Evolutionary conservation across 1,284 basidiomycete species (phyloP), one percentile per base, ranked within the genome.

Genomic region (Meripilus lineatus): DNA sequence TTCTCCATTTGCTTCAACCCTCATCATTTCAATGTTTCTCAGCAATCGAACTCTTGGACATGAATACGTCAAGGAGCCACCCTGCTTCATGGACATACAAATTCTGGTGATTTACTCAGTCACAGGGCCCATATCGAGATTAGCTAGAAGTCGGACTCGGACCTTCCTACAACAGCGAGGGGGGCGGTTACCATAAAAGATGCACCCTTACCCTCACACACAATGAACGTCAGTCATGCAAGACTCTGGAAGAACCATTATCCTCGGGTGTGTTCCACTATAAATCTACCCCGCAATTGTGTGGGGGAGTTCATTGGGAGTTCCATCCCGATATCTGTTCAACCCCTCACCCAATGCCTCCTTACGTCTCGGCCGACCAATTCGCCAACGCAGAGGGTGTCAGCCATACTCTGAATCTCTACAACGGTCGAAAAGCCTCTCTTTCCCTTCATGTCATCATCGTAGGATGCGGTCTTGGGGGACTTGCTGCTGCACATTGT

Each of bases 381-480:
- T 37, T 42, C 38, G 51, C 58, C 20, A 48, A 28, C 40, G 57
- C 55, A 10, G 36, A 51, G 23, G 55, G 54, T 44, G 32, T 50
- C 23, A 42, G 53, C 8, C 25, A 43, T 17, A 44, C 40, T 30
- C 39, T 51, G 34, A 44, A 44, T 14, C 53, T 64, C 50, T 59
- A 61, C 46, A 46, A 49, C 25, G 58, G 56, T 32, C 61, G 56
- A 39, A 58, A 59, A 38, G 63, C 70, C 15, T 32, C 64, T 1
- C 58, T 65, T 26, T 48, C 52, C 2, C 66, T 74, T 51, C 55
- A 71, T 57, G 57, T 70, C 59, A 53, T 73, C 50, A 55, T 75
- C 51, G 66, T 75, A 28, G 74, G 74, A 22, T 69, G 68, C 39
- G 73, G 74, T 8, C 61, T 75, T 32, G 74, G 71, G 26, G 74